Conservation (phyloP, 2,329 filamentous ascomycete genomes). For the Colletotrichum tabaci region DNA sequence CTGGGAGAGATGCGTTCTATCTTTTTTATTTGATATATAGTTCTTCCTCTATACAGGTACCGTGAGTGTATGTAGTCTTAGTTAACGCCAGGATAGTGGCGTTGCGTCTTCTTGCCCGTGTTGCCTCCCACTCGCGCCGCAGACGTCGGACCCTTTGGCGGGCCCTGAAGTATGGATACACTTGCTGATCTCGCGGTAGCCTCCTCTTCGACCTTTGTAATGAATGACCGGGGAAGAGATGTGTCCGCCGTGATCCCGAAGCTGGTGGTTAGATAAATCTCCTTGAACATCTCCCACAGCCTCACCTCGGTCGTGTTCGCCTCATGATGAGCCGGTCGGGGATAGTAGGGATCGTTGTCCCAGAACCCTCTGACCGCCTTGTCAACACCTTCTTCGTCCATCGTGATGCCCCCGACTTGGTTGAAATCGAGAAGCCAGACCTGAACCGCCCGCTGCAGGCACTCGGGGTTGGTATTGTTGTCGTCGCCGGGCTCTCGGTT, state of each 20-base stretch:
- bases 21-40: too few relatives aligned
- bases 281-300: background rate
- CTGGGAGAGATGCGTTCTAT: too few relatives aligned
- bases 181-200: background rate
- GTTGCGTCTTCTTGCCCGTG: too few relatives aligned
- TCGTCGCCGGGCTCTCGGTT: background rate
- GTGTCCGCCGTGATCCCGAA: background rate
- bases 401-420: background rate
- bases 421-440: background rate
- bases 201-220: background rate
- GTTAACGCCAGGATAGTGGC: too few relatives aligned
- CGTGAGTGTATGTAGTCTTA: too few relatives aligned
- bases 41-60: too few relatives aligned
- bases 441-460: background rate
- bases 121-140: too few relatives aligned
- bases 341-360: constrained; percentile 12
- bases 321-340: background rate
- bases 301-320: background rate
- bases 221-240: background rate
- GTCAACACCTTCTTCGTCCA: background rate
- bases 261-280: background rate
- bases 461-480: background rate
- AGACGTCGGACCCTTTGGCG: background rate
- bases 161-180: background rate
- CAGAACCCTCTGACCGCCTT: background rate